Conservation (phyloP, 305 asterid species). For the Fraxinus baroniana region DNA sequence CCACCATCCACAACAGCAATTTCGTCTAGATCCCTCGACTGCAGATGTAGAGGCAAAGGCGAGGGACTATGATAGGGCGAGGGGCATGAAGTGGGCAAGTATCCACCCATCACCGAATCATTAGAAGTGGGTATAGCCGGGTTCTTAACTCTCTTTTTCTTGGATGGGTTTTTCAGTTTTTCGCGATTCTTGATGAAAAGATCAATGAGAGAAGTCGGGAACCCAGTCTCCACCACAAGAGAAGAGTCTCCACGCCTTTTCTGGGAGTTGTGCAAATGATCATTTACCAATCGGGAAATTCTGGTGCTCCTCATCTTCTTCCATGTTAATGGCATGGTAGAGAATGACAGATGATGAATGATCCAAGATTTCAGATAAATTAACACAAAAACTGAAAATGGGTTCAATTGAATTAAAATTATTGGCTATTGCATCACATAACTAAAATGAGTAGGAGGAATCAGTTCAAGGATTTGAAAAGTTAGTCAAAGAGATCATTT, state of each 20-base stretch:
- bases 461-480: too few relatives aligned
- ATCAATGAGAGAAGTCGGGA: conserved; percentile 78
- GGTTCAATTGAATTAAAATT: not conserved
- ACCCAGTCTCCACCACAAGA: conserved; percentile 76
- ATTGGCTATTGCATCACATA: not conserved
- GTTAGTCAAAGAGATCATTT: not conserved
- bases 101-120: conserved; percentile 5
- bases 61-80: not conserved
- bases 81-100: conserved; percentile 4
- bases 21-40: not conserved
- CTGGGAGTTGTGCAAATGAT: conserved; percentile 57
- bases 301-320: conserved; percentile 51
- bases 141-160: conserved; percentile 29
- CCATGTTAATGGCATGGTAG: conserved; percentile 60
- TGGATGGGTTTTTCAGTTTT: conserved; percentile 45
- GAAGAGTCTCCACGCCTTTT: conserved; percentile 63
- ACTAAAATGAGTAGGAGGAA: not conserved
- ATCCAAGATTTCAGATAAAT: not conserved
- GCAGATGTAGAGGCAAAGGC: not conserved
- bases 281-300: conserved; percentile 58
- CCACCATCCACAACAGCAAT: not conserved
- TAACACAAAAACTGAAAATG: not conserved
- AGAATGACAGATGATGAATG: not conserved
- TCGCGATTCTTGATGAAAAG: conserved; percentile 68
- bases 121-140: conserved; percentile 7